Evolutionary conservation across 768 basidiomycete species (phyloP), one percentile per base, ranked within the genome.

Genomic region (Lactifluus pinguis): DNA sequence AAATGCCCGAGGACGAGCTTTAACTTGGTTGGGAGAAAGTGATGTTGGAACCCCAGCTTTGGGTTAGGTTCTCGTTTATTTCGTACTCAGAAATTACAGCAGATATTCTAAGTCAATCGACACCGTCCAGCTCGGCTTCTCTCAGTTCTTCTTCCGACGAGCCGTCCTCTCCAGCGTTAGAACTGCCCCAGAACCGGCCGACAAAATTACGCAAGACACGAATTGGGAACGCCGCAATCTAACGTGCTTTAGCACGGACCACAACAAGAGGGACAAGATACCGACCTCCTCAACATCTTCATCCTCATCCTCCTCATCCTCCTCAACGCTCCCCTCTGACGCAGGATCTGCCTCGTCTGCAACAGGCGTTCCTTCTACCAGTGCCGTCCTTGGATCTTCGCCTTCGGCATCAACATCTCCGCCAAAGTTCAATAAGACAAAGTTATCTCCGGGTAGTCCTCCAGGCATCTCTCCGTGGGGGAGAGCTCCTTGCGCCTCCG

Each of bases 141-240:
- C 41, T n/a, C 29, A 42, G 41, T 45, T 38, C 61, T 25, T 53
- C 61, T 4, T 65, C 64, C 25, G 64, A 65, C 4, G 51, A 57
- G 14, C 15, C 48, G 10, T 59, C 63, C 49, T 59, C 64, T 36
- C 55, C 63, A 8, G 11, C 45, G 49, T 59, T 47, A 5, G 49
- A 38, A 30, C 53, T 15, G 14, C 62, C 54, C 64, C 64, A 65
- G 52, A 65, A 64, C 8, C 62, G 62, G 41, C 52, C 54, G 15
- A 65, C 49, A 2, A 63, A 36, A 42, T 64, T 65, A n/a, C 62
- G 63, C 63, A 65, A 42, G 38, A 65, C 64, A 47, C 64, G 64
- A 42, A 65, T 51, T 34, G 62, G 64, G 50, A 64, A 30, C 19
- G 64, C 45, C 6, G 52, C 57, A 13, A 65, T 63, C 55, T 63